These are phyloP conservation scores for Psilocybe subaeruginosa DNA, from an alignment of 768 basidiomycete genomes.

Conservation along the genomic window DNA sequence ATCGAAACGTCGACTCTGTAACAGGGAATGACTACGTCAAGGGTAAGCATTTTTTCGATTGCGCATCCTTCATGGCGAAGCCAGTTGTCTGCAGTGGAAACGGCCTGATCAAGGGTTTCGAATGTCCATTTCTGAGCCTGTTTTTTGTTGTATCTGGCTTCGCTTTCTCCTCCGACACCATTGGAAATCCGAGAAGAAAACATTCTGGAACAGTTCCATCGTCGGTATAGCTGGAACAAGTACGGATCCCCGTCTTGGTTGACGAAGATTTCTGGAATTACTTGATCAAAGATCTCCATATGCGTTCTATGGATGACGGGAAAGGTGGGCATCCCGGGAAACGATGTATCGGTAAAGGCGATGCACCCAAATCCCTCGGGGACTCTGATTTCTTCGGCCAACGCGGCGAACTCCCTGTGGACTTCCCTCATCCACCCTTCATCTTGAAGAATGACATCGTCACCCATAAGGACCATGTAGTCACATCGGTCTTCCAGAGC, in stretches of 20 bases:
- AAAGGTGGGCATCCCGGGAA: slow-evolving; percentile 66
- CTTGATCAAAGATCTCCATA: slow-evolving; percentile 56
- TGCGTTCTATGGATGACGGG: slow-evolving; percentile 59
- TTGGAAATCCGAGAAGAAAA: slow-evolving; percentile 44
- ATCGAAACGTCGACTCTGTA: slow-evolving; percentile 52
- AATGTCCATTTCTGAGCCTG: slow-evolving; percentile 53
- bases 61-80: slow-evolving; percentile 26
- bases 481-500: slow-evolving; percentile 53
- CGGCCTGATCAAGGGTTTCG: slow-evolving; percentile 44
- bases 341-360: slow-evolving; percentile 55
- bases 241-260: slow-evolving; percentile 66
- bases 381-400: slow-evolving; percentile 30
- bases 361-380: slow-evolving; percentile 59
- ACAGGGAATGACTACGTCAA: slow-evolving; percentile 61
- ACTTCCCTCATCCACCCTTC: slow-evolving; percentile 54
- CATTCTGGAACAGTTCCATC: slow-evolving; percentile 55
- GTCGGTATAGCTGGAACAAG: slow-evolving; percentile 62
- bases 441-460: slow-evolving; percentile 54
- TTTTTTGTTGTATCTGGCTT: slow-evolving; percentile 51
- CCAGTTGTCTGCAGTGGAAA: slow-evolving; percentile 37
- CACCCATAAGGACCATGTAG: slow-evolving; percentile 57
- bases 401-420: slow-evolving; percentile 37
- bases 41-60: slow-evolving; percentile 40
- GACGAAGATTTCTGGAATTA: slow-evolving; percentile 54
- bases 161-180: slow-evolving; percentile 44